phyloP scores from a whole-genome alignment of 2,329 filamentous ascomycete species.

The Ascochyta viciae-villosae region DNA sequence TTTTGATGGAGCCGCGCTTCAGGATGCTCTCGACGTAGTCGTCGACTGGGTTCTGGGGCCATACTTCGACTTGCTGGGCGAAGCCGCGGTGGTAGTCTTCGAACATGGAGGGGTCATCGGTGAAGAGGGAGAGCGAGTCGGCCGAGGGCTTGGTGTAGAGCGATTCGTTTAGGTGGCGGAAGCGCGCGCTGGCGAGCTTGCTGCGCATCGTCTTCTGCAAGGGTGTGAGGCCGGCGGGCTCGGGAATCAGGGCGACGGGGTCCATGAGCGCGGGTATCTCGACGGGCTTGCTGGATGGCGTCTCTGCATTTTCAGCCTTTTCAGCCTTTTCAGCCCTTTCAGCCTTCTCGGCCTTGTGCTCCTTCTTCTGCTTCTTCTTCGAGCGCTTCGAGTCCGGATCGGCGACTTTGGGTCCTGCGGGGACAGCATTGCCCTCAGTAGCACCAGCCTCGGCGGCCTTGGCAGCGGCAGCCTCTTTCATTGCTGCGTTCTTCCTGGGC shows the following conservation, averaged over 20 bases:
- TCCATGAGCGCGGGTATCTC: constrained; percentile 41
- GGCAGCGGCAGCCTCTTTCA: constrained; percentile 29
- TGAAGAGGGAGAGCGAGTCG: constrained; percentile 84
- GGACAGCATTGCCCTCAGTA: constrained; percentile 23
- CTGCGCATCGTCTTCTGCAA: constrained; percentile 93
- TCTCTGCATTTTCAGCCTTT: background rate
- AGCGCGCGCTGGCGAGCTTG: constrained; percentile 92
- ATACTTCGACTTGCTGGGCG: constrained; percentile 90
- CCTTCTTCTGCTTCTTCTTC: constrained; percentile 48
- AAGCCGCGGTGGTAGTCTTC: constrained; percentile 96
- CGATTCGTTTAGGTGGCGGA: constrained; percentile 96
- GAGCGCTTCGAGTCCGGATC: constrained; percentile 38
- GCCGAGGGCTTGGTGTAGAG: constrained; percentile 91
- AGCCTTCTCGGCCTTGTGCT: constrained; percentile 33
- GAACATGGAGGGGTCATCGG: constrained; percentile 89
- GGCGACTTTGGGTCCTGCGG: constrained; percentile 12
- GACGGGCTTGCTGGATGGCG: constrained; percentile 12
- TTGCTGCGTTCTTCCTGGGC: constrained; percentile 32
- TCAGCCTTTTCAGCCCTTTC: background rate
- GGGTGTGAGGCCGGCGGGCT: constrained; percentile 76
- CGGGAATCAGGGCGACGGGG: constrained; percentile 40
- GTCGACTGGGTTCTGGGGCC: constrained; percentile 96
- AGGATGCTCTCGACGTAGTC: constrained; percentile 78
- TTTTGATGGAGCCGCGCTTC: constrained; percentile 65
- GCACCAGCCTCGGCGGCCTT: constrained; percentile 25